Evolutionary conservation across 306 rosid species (phyloP), one percentile per base, ranked within the genome.

Genomic region (Purshia tridentata): DNA sequence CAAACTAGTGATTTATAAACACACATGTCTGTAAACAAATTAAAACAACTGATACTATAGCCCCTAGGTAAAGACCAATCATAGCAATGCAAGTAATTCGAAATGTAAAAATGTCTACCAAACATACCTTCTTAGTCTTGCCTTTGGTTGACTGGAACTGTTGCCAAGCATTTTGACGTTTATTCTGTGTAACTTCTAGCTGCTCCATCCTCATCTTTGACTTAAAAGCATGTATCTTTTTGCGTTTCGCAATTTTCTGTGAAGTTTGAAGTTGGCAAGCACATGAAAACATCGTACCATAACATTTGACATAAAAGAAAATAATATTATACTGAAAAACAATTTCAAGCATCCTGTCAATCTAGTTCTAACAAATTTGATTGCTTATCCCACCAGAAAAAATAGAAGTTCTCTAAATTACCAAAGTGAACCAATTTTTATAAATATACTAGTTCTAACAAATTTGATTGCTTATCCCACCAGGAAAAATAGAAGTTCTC

Each of bases 101-200:
- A 55, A 67, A 37, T 50, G 18, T 46, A 48, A 55, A 68, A 65
- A 6, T 51, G 18, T 67, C 19, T 6, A 7, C 47, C 42, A 65
- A 54, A 76, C 64, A 39, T 80, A 93, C 98, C 98, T 94, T 94
- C 77, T 94, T 94, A 23, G 98, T 50, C 85, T 94, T 94, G 76
- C 99, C 99, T 86, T 91, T 94, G 67, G 91, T 79, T 48, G 97
- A 70, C 78, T 94, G 99, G 79, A 94, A 94, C 81, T 94, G 97
- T 88, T 94, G 99, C 98, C 98, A 94, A 66, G 98, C 96, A 87
- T 94, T 94, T 82, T 94, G 98, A 67, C 99, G 86, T 82, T 94
- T 94, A 80, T 94, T 94, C 75, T 94, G 99, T 13, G 97, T 82
- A 70, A 94, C 95, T 88, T 94, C 99, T 74, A 91, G 96, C 73